Evolutionary conservation across 1,139 yeast genomes (phyloP).

Genomic region (Saccharomycopsis phalli): DNA sequence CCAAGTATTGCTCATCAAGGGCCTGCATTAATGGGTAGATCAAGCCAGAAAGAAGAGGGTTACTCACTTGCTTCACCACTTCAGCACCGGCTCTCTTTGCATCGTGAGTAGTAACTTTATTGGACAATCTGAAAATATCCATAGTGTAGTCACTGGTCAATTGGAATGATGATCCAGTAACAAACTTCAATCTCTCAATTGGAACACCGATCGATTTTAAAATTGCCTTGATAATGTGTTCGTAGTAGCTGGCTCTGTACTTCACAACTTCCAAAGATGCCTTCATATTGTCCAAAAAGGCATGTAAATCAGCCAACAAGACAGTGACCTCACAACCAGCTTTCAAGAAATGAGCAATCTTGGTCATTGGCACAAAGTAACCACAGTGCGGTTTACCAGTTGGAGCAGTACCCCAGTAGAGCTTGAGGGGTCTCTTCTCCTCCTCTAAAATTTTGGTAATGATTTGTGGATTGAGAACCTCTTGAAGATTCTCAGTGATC

Average conservation of each 20-base stretch:
- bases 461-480: slow-evolving; percentile 81
- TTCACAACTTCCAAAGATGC: slow-evolving; percentile 91
- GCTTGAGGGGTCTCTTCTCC: slow-evolving; percentile 69
- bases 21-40: slow-evolving; percentile 99
- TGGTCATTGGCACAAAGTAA: slow-evolving; percentile 95
- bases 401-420: slow-evolving; percentile 97
- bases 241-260: slow-evolving; percentile 86
- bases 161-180: slow-evolving; percentile 85
- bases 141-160: slow-evolving; percentile 65
- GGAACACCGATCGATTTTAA: slow-evolving; percentile 84
- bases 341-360: slow-evolving; percentile 85
- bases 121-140: slow-evolving; percentile 81
- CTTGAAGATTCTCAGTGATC: slow-evolving; percentile 83
- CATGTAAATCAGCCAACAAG: slow-evolving; percentile 93
- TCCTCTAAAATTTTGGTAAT: slow-evolving; percentile 76
- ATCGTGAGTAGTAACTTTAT: slow-evolving; percentile 83
- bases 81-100: slow-evolving; percentile 99
- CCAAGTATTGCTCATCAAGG: slow-evolving; percentile 85
- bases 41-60: slow-evolving; percentile 87
- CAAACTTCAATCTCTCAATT: slow-evolving; percentile 75
- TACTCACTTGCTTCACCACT: slow-evolving; percentile 94
- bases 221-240: slow-evolving; percentile 71
- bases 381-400: slow-evolving; percentile 99
- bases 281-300: slow-evolving; percentile 96
- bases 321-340: slow-evolving; percentile 96